A percentile compares a stretch with the other conserved stretches of the same genome.
Evolutionary conservation across 2,329 filamentous ascomycete species (phyloP).

Genomic region (Aspergillus neoniger): DNA sequence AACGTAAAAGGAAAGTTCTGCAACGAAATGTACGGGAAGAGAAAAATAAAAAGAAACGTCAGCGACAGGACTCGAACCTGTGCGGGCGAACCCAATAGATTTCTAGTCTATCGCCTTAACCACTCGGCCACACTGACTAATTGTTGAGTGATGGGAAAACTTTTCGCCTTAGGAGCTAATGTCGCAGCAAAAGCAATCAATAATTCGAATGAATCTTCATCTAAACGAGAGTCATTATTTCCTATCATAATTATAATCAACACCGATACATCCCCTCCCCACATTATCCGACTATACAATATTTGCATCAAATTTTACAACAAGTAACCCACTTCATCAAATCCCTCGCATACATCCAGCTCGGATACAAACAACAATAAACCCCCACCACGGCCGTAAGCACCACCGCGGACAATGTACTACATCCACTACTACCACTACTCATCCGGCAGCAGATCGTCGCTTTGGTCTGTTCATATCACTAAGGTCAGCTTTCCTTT

Average conservation of each 20-base stretch:
- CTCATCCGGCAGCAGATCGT: conserved; percentile 4
- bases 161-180: too few relatives aligned
- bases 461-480: neutral
- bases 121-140: conserved; percentile 4
- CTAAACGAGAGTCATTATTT: neutral
- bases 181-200: too few relatives aligned
- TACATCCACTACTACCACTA: neutral
- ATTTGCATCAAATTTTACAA: neutral
- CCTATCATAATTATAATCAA: neutral
- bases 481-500: neutral
- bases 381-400: neutral
- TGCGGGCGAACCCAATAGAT: conserved; percentile 20
- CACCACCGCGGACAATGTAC: neutral
- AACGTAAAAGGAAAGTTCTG: too few relatives aligned
- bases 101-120: conserved; percentile 6
- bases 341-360: neutral
- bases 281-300: neutral
- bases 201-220: too few relatives aligned
- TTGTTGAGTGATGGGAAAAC: neutral
- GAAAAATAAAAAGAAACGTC: conserved; percentile 34
- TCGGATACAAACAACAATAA: neutral
- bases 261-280: neutral
- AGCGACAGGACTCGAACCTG: conserved; percentile 23
- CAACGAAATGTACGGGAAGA: accelerated
- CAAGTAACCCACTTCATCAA: neutral